These are phyloP conservation scores for Metarhizium rileyi DNA, from an alignment of 2,329 filamentous ascomycete genomes.

Conservation along the genomic window DNA sequence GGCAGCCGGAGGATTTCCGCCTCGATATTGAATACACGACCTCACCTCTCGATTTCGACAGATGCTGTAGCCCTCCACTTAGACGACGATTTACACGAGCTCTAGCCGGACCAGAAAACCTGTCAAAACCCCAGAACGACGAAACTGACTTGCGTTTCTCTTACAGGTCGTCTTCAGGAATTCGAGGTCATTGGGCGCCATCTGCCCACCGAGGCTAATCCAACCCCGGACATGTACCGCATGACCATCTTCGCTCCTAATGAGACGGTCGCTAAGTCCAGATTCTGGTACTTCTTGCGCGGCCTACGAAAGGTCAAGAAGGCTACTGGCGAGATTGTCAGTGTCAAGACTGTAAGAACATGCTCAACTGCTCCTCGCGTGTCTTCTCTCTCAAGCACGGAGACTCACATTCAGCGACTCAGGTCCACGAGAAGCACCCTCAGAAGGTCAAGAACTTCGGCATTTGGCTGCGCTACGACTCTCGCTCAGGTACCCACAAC, in stretches of 20 bases:
- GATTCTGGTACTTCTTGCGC: constrained; percentile 99
- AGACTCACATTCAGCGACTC: constrained; percentile 7
- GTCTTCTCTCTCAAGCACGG: neutral
- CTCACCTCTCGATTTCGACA: neutral
- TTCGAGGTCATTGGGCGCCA: constrained; percentile 99
- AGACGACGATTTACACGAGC: neutral
- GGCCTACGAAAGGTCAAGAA: constrained; percentile 99
- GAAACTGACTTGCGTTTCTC: constrained; percentile 1
- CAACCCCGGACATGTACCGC: constrained; percentile 96
- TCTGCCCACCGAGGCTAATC: constrained; percentile 94
- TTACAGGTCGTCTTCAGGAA: constrained; percentile 94
- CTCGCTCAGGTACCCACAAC: constrained; percentile 99
- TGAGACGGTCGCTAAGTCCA: constrained; percentile 96
- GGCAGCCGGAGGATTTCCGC: neutral
- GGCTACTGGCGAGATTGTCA: constrained; percentile 98
- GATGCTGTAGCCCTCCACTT: neutral
- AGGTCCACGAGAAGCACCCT: constrained; percentile 99
- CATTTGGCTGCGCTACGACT: constrained; percentile 99
- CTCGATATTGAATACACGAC: neutral
- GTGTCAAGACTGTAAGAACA: constrained; percentile 72
- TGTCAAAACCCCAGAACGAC: neutral
- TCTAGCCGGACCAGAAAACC: neutral
- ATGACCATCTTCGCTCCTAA: constrained; percentile 99
- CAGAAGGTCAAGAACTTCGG: constrained; percentile 99
- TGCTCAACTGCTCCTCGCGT: neutral